A percentile compares a stretch with the other conserved stretches of the same genome.
These are phyloP conservation scores for Talaromyces funiculosus DNA, from an alignment of 2,329 filamentous ascomycete species.

Conservation along the genomic window DNA sequence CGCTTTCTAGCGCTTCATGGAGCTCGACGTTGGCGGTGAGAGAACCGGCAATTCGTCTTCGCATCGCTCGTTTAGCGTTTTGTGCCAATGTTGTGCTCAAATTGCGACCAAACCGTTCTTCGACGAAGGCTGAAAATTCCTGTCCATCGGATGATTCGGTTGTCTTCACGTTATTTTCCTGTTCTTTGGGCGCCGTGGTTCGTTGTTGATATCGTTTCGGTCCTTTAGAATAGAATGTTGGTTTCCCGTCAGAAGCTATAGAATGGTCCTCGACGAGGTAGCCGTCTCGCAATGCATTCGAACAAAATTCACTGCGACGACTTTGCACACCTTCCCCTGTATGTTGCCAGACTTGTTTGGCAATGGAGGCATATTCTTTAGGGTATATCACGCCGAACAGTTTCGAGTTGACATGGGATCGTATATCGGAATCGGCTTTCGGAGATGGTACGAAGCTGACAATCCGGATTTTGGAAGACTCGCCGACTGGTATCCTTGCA, in stretches of 20 bases:
- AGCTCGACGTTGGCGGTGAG: conserved; percentile 68
- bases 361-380: conserved; percentile 59
- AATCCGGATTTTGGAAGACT: conserved; percentile 49
- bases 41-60: conserved; percentile 80
- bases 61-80: conserved; percentile 79
- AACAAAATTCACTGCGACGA: conserved; percentile 83
- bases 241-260: conserved; percentile 20
- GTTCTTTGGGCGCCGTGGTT: conserved; percentile 45
- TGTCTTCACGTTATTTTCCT: conserved; percentile 25
- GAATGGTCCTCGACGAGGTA: conserved; percentile 51
- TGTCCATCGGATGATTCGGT: conserved; percentile 40
- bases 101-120: conserved; percentile 91
- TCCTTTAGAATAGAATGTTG: conserved; percentile 54
- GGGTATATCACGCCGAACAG: conserved; percentile 69
- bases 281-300: conserved; percentile 65
- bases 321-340: conserved; percentile 89
- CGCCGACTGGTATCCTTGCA: conserved; percentile 27
- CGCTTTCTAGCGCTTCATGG: conserved; percentile 49
- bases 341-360: conserved; percentile 98
- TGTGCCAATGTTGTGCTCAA: conserved; percentile 71
- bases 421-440: conserved; percentile 52
- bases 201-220: conserved; percentile 73
- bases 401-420: conserved; percentile 45
- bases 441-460: conserved; percentile 48
- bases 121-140: conserved; percentile 76